Conservation (phyloP, 2,329 filamentous ascomycete species). For the Sporothrix euskadiensis region DNA sequence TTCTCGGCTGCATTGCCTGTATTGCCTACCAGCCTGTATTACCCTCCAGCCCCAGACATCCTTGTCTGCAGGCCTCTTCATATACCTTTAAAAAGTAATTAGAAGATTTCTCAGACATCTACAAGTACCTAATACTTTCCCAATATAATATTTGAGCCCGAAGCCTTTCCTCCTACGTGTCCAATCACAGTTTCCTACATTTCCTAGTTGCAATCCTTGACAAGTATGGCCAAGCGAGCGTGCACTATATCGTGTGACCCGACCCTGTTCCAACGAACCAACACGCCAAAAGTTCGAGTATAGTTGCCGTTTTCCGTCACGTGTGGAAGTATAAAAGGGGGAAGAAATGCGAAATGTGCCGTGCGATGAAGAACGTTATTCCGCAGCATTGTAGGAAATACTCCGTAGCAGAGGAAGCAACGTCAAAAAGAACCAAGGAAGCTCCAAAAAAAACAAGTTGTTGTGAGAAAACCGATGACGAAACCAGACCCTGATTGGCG, state of each 20-base stretch:
- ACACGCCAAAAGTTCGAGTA: not conserved
- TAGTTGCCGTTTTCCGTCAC: not conserved
- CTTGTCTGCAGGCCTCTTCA: not conserved
- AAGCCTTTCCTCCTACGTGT: not conserved
- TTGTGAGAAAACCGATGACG: conserved; percentile 1
- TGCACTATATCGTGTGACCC: conserved; percentile 3
- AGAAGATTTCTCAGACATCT: not conserved
- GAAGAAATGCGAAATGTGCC: not conserved
- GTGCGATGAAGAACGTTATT: not conserved
- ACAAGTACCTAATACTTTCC: not conserved
- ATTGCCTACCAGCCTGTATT: not conserved
- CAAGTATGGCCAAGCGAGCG: not conserved
- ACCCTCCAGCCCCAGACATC: not conserved
- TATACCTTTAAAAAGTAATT: not conserved
- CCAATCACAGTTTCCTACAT: not conserved
- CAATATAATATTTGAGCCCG: not conserved
- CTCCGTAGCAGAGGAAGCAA: not conserved
- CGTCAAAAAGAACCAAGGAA: not conserved
- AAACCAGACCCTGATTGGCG: conserved; percentile 5
- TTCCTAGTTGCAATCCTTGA: not conserved
- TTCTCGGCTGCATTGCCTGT: not conserved
- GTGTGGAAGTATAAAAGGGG: not conserved
- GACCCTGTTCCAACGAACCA: not conserved
- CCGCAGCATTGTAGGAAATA: not conserved
- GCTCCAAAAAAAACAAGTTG: conserved; percentile 4